Evolutionary conservation across 2,329 filamentous ascomycete species (phyloP).

Genomic region (Aspergillus candidus): DNA sequence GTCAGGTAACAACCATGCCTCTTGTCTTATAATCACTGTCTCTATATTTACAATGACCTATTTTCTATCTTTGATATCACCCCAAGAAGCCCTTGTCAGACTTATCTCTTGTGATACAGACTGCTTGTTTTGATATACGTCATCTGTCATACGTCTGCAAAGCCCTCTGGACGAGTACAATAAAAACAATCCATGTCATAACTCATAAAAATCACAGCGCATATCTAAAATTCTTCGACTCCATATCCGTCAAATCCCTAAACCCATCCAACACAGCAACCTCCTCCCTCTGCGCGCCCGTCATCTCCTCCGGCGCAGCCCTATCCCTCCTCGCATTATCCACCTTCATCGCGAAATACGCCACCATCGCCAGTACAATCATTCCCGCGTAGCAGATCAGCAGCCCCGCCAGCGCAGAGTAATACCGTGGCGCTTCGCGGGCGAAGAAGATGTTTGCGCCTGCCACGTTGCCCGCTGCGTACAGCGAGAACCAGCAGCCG

Average conservation of each 20-base stretch:
- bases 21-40: no score
- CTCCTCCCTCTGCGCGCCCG: conserved; percentile 2
- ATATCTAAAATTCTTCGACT: conserved; percentile 33
- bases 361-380: conserved; percentile 26
- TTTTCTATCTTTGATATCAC: no score
- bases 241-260: conserved; percentile 32
- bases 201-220: conserved; percentile 19
- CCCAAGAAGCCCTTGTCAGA: no score
- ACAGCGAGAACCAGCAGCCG: conserved; percentile 45
- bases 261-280: conserved; percentile 28
- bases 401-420: conserved; percentile 40
- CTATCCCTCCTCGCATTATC: conserved; percentile 21
- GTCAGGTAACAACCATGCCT: no score
- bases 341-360: conserved; percentile 21
- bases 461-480: conserved; percentile 45
- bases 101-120: no score
- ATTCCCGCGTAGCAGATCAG: conserved; percentile 42
- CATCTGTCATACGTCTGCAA: no score
- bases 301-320: conserved; percentile 1
- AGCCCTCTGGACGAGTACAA: no score
- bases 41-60: no score
- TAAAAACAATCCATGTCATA: no score
- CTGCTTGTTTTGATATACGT: no score
- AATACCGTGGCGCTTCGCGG: conserved; percentile 40
- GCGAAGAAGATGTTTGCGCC: conserved; percentile 46